Evolutionary conservation across 495 filamentous ascomycete species (phyloP).

Genomic region (Penicillium canariense): DNA sequence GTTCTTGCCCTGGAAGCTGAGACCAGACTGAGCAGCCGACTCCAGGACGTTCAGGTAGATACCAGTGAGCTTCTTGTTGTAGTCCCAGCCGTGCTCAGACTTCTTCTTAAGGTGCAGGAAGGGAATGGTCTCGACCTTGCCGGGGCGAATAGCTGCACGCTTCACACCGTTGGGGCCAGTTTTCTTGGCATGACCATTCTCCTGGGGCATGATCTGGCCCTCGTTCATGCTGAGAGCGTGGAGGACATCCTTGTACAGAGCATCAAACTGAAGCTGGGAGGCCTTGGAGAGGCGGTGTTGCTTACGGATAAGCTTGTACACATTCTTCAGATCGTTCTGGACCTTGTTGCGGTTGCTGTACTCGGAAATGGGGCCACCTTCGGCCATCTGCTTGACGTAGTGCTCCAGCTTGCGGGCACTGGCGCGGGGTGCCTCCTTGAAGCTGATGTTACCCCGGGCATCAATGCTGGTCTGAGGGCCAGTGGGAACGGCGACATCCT

Average conservation of each 20-base stretch:
- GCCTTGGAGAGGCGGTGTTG: slow-evolving; percentile 95
- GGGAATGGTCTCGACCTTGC: slow-evolving; percentile 94
- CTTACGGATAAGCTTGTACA: slow-evolving; percentile 96
- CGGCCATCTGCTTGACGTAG: slow-evolving; percentile 98
- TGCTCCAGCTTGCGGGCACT: slow-evolving; percentile 97
- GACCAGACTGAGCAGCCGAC: slow-evolving; percentile 78
- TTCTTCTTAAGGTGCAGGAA: slow-evolving; percentile 98
- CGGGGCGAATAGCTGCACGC: slow-evolving; percentile 62
- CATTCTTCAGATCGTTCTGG: slow-evolving; percentile 86
- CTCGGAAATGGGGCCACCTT: slow-evolving; percentile 95
- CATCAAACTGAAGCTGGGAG: slow-evolving; percentile 92
- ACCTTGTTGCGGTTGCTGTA: slow-evolving; percentile 98
- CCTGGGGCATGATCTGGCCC: slow-evolving; percentile 87
- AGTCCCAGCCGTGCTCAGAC: slow-evolving; percentile 93
- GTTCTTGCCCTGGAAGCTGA: slow-evolving; percentile 92
- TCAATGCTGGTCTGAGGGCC: slow-evolving; percentile 89
- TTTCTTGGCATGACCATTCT: slow-evolving; percentile 70
- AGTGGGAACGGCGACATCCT: slow-evolving; percentile 90
- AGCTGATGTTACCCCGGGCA: slow-evolving; percentile 82
- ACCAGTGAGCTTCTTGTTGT: slow-evolving; percentile 95
- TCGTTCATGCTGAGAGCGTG: slow-evolving; percentile 95
- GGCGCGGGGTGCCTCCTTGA: slow-evolving; percentile 80
- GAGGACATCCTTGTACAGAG: slow-evolving; percentile 87
- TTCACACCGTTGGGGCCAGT: slow-evolving; percentile 54
- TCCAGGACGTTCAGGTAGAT: slow-evolving; percentile 89